phyloP scores from a whole-genome alignment of 345 rosid species.

The Populus deltoides region DNA sequence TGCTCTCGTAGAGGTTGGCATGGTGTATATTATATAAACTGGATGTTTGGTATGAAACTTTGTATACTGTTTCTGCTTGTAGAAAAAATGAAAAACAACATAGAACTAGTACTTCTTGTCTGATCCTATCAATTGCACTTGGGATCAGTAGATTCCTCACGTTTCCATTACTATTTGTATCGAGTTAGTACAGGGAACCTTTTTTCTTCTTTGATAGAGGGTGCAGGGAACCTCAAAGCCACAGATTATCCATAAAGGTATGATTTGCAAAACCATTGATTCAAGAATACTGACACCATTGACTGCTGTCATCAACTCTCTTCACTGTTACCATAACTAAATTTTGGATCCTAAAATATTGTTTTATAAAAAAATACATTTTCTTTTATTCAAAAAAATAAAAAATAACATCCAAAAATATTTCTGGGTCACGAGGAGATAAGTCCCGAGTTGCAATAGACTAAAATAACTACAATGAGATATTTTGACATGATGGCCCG shows the following conservation, averaged over 20 bases:
- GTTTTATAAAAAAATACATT: too few species aligned
- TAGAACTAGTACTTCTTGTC: background rate
- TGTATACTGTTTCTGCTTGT: background rate
- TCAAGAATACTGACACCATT: too few species aligned
- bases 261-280: background rate
- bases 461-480: too few species aligned
- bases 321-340: too few species aligned
- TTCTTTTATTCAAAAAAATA: too few species aligned
- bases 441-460: too few species aligned
- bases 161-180: background rate
- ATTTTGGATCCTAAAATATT: too few species aligned
- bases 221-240: background rate
- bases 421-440: fast-evolving
- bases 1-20: conserved; percentile 59
- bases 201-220: too few species aligned
- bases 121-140: background rate
- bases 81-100: background rate
- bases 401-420: too few species aligned
- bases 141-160: background rate
- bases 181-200: background rate
- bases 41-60: background rate
- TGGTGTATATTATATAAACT: conserved; percentile 39
- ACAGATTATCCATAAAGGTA: background rate
- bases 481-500: too few species aligned
- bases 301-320: too few species aligned